Base-by-base conservation (phyloP, 768 basidiomycete genomes). In the Rossbeevera mucosa region DNA sequence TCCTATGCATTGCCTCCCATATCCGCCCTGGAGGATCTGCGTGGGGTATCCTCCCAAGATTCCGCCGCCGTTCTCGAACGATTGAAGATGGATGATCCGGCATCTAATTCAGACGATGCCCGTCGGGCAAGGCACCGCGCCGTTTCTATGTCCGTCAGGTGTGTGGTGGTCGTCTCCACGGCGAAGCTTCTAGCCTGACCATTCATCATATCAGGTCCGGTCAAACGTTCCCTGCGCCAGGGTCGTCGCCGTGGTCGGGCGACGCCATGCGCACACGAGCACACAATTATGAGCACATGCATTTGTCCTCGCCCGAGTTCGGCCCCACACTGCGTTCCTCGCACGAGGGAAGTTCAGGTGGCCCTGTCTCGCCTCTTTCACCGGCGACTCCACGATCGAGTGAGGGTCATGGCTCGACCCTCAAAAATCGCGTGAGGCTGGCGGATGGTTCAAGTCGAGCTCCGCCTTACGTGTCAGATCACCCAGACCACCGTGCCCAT, bases 51-150 rank as follows among this genome's bases (percentile, higher is more conserved):
- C 59, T 66, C 73, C 54, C 52, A 74, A 31, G 84, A 87, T 62
- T 81, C 85, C 0, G 80, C 82, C 5, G 80, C 84, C 6, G 86
- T 89, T 7, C 67, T 89, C 44, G 72, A 81, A 49, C 76, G 87
- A 24, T 67, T 89, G n/a, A 76, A 73, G 51, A 74, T 77, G 56
- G 80, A 83, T 20, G 83, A 83, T 47, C 74, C 41, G 1, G 40
- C 20, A 25, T 52, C 60, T 52, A 44, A 68, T 16, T 44, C 54
- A 43, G 63, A 57, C 38, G 58, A 47, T 51, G 53, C 31, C 30
- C 59, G 47, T 70, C 74, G 75, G 71, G 59, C 66, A 38, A 71
- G 76, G 56, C 71, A 77, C 48, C 74, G 75, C 36, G 76, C 79
- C 7, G 51, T 74, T 28, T 76, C 79, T 18, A 64, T 70, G 20